Evolutionary conservation across 2,329 filamentous ascomycete genomes (phyloP), one percentile per base, ranked within the genome.

Genomic region (Talaromyces sp.): DNA sequence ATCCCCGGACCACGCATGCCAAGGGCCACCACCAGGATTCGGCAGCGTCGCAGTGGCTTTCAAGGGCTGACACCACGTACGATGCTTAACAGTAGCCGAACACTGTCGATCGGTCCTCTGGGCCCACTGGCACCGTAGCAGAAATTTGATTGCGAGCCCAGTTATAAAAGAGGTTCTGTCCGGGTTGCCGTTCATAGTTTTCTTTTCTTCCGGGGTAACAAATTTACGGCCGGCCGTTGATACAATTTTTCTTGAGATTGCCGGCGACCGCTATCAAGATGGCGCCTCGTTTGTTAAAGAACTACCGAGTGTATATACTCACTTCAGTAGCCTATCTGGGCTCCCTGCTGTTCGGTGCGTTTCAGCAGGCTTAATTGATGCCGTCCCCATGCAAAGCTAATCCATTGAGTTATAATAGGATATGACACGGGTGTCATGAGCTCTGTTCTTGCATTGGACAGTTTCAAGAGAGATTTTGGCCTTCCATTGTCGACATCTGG

Each of bases 401-500:
- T n/a, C 17, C 14, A 37, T 16, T 17, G 19, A 37, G 19, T 6
- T n/a, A 16, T 20, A n/a, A n/a, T 40, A 72, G 72, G 74, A 36
- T 77, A 75, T 66, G 73, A 75, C 55, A 75, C 72, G 13, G 72
- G 72, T 58, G 72, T 75, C 1, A 75, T 75, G 72, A 71, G 72
- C 51, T 71, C 66, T 40, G 72, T 75, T 20, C 64, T 76, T 22
- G 70, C 71, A 20, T 60, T 75, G 29, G 60, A 64, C 13, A 73
- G 70, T 51, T 75, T 75, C 67, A 74, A 75, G 54, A 57, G 64
- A 17, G 73, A 75, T 52, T 75, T 75, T 52, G 69, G 70, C n/a
- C 66, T 75, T 19, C 70, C 71, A 1, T 58, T 60, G 3, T 67
- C 58, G 20, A 58, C 60, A 1, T 63, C 59, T 5, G 71, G 69